These are phyloP conservation scores for Colletotrichum limetticola DNA, from an alignment of 2,329 filamentous ascomycete genomes.

Conservation along the genomic window DNA sequence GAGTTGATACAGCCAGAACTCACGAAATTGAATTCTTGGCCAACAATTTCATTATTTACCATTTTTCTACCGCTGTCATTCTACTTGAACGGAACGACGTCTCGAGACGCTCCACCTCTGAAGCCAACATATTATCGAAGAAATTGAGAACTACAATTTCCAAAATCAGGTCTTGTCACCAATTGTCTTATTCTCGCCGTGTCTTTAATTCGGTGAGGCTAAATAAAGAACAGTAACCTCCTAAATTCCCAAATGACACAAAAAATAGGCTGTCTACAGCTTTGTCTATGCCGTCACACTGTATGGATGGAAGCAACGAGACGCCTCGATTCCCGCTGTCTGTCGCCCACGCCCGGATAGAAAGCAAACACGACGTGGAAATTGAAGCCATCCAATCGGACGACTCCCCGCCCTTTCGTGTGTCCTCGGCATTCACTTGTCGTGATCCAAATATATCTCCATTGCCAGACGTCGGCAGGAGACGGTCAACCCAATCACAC, in stretches of 20 bases:
- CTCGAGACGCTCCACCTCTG: neutral
- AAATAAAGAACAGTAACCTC: neutral
- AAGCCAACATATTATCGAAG: neutral
- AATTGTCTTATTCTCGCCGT: neutral
- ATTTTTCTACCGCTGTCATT: neutral
- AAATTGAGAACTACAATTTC: neutral
- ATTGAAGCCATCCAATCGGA: slow-evolving; percentile 24
- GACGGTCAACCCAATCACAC: neutral
- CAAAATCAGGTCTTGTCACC: neutral
- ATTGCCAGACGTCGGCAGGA: neutral
- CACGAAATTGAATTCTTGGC: neutral
- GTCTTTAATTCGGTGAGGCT: neutral
- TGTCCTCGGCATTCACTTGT: neutral
- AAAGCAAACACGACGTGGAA: slow-evolving; percentile 17
- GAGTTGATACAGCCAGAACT: neutral
- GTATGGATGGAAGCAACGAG: neutral
- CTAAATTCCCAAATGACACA: neutral
- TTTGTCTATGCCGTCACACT: slow-evolving; percentile 11
- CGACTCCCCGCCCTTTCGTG: neutral
- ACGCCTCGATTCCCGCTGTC: neutral
- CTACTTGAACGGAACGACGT: neutral
- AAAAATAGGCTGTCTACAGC: neutral
- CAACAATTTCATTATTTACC: neutral
- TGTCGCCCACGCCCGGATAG: slow-evolving; percentile 2
- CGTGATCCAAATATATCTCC: slow-evolving; percentile 13